phyloP scores from a whole-genome alignment of 2,329 filamentous ascomycete species.

The Penicillium fuscoglaucum region DNA sequence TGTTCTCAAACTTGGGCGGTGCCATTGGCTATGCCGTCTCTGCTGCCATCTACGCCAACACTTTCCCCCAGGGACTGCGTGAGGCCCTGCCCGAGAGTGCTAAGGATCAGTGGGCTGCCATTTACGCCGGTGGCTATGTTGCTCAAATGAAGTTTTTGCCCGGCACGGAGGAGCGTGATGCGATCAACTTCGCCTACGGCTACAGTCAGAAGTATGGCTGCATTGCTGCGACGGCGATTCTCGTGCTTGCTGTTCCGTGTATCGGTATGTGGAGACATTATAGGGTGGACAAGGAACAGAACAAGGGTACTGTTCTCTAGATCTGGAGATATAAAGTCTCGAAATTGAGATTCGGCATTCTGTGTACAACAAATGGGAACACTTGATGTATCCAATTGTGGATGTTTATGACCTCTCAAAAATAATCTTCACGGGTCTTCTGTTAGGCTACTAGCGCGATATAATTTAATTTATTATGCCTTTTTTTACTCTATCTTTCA shows the following conservation, averaged over 20 bases:
- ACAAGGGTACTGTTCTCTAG: slow-evolving; percentile 23
- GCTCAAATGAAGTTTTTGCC: slow-evolving; percentile 32
- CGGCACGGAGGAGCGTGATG: slow-evolving; percentile 31
- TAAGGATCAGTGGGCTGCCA: slow-evolving; percentile 22
- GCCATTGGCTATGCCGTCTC: slow-evolving; percentile 35
- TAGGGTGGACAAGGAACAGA: slow-evolving; percentile 32
- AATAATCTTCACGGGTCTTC: neutral
- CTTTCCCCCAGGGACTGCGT: slow-evolving; percentile 17
- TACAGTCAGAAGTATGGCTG: slow-evolving; percentile 31
- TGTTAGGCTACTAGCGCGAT: neutral
- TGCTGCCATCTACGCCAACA: slow-evolving; percentile 26
- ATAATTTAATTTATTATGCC: neutral
- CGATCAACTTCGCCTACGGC: slow-evolving; percentile 40
- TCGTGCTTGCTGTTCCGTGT: slow-evolving; percentile 27
- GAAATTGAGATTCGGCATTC: neutral
- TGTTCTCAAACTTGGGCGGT: slow-evolving; percentile 37
- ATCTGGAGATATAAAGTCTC: neutral
- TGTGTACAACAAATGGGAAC: neutral
- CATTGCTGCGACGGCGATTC: slow-evolving; percentile 28
- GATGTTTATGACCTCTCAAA: neutral
- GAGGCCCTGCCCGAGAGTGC: slow-evolving; percentile 17
- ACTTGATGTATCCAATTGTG: neutral
- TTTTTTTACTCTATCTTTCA: neutral
- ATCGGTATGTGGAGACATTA: slow-evolving; percentile 33
- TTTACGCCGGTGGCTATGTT: slow-evolving; percentile 29